phyloP scores from a whole-genome alignment of 768 basidiomycete genomes.

The Flagelloscypha sp. region DNA sequence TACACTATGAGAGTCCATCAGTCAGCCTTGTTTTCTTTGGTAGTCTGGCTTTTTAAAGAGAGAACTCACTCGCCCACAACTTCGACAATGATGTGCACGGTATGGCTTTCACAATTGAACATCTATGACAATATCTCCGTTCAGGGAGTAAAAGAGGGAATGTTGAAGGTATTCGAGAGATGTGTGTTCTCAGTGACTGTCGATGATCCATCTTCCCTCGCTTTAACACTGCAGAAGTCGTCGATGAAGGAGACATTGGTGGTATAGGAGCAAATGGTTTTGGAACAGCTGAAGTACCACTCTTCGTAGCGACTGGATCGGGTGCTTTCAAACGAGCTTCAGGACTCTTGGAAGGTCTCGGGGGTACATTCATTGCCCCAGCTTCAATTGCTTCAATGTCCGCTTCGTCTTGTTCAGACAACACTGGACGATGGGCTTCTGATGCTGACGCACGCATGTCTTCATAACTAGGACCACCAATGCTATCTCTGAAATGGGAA shows the following conservation, averaged over 20 bases:
- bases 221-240: constrained; percentile 6
- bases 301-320: too few species aligned
- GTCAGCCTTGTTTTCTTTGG: too few species aligned
- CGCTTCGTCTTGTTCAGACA: too few species aligned
- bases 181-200: too few species aligned
- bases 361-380: too few species aligned
- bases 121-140: constrained; percentile 57
- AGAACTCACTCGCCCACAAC: constrained; percentile 67
- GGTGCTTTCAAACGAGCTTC: too few species aligned
- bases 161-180: constrained; percentile 13
- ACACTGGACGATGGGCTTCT: too few species aligned
- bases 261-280: not conserved
- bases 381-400: too few species aligned
- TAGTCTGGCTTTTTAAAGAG: not conserved
- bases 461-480: constrained; percentile 38
- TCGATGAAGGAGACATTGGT: not conserved
- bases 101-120: constrained; percentile 66
- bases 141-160: constrained; percentile 47
- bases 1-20: constrained; percentile 42
- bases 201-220: too few species aligned
- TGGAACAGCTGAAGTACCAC: too few species aligned
- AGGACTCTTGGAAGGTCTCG: too few species aligned
- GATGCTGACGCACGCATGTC: too few species aligned
- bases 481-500: constrained; percentile 14
- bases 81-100: constrained; percentile 72